Conservation (phyloP, 441 rosid genomes). For the Gossypium trilobum region DNA sequence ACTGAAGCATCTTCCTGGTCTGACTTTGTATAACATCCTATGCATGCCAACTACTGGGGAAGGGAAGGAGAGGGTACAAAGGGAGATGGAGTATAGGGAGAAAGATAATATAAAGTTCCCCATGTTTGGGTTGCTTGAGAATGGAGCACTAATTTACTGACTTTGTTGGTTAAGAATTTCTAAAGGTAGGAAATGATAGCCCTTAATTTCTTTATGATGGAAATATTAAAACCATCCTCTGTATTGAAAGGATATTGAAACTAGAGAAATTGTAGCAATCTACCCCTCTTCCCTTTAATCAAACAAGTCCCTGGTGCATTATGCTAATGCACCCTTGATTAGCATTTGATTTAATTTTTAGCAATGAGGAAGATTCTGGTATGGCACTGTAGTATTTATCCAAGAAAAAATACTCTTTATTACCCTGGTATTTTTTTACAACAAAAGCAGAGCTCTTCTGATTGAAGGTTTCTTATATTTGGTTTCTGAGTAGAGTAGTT, state of each 20-base stretch:
- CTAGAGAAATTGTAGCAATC: neutral
- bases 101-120: neutral
- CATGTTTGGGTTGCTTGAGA: neutral
- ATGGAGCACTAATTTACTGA: neutral
- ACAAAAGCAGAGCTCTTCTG: neutral
- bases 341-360: neutral
- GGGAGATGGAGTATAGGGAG: neutral
- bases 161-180: neutral
- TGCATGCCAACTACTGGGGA: neutral
- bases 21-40: neutral
- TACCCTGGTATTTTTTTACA: neutral
- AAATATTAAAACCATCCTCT: neutral
- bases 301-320: neutral
- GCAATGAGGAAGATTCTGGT: neutral
- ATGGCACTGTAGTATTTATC: neutral
- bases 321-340: neutral
- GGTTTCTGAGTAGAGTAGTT: neutral
- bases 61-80: neutral
- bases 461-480: neutral
- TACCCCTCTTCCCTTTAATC: neutral
- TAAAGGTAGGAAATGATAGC: neutral
- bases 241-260: neutral
- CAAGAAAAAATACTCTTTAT: neutral
- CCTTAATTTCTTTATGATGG: neutral
- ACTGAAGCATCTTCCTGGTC: neutral